Conservation (phyloP, 164 flowering plant species). For the grape (Vitis vinifera) region ASM3070453v1 NC_081811.1:4864501-4865000, state of each 20-base stretch:
- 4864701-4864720: constrained; percentile 19
- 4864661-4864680: constrained; percentile 3
- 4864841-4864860: background rate
- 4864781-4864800: background rate
- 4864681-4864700: background rate
- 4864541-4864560: constrained; percentile 12
- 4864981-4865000: too few species aligned
- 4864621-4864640: too few species aligned
- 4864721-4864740: constrained; percentile 22
- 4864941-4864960: too few species aligned
- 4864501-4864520: background rate
- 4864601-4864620: too few species aligned
- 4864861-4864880: too few species aligned
- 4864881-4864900: too few species aligned
- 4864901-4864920: too few species aligned
- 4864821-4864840: background rate
- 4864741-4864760: constrained; percentile 5
- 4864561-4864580: background rate
- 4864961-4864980: too few species aligned
- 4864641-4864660: constrained; percentile 17
- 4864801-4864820: too few species aligned
- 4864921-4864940: too few species aligned
- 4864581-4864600: background rate
- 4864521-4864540: background rate
- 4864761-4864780: background rate